A percentile compares a stretch with the other conserved stretches of the same genome.
Conservation (phyloP, 495 filamentous ascomycete species). For the Penicillium cataractarum region DNA sequence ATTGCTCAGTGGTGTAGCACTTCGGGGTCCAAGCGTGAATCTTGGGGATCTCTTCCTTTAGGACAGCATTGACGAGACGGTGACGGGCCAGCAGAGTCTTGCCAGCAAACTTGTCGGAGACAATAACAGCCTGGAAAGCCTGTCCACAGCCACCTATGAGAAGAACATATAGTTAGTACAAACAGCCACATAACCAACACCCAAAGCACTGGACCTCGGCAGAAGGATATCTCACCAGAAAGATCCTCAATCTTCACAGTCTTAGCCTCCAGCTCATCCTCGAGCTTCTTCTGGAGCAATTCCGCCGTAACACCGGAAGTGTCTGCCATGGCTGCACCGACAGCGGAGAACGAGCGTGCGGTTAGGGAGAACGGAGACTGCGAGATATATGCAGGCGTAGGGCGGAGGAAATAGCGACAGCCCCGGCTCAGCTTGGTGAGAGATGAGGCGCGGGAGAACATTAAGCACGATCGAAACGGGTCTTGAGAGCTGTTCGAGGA, state of each 20-base stretch:
- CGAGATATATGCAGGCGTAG: conserved; percentile 22
- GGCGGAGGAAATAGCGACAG: conserved; percentile 47
- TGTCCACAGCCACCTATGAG: conserved; percentile 87
- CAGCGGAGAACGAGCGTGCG: conserved; percentile 43
- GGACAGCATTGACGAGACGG: conserved; percentile 80
- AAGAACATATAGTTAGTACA: conserved; percentile 1
- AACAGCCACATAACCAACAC: neutral
- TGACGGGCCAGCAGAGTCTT: conserved; percentile 88
- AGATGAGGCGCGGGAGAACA: conserved; percentile 48
- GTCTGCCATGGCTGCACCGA: conserved; percentile 51
- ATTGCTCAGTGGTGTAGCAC: conserved; percentile 95
- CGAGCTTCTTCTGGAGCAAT: conserved; percentile 68
- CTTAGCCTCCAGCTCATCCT: conserved; percentile 71
- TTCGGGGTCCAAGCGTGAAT: conserved; percentile 99
- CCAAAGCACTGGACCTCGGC: neutral
- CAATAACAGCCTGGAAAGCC: conserved; percentile 89
- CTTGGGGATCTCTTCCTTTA: conserved; percentile 90
- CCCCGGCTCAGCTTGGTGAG: conserved; percentile 46
- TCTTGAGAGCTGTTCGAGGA: neutral
- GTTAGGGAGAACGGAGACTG: conserved; percentile 43
- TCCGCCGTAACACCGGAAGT: conserved; percentile 69
- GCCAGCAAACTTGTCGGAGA: conserved; percentile 82
- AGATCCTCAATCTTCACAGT: conserved; percentile 93
- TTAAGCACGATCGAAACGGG: conserved; percentile 30
- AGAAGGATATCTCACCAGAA: conserved; percentile 64